Evolutionary conservation across 1,284 basidiomycete species (phyloP).

Genomic region (Malassezia vespertilionis): DNA sequence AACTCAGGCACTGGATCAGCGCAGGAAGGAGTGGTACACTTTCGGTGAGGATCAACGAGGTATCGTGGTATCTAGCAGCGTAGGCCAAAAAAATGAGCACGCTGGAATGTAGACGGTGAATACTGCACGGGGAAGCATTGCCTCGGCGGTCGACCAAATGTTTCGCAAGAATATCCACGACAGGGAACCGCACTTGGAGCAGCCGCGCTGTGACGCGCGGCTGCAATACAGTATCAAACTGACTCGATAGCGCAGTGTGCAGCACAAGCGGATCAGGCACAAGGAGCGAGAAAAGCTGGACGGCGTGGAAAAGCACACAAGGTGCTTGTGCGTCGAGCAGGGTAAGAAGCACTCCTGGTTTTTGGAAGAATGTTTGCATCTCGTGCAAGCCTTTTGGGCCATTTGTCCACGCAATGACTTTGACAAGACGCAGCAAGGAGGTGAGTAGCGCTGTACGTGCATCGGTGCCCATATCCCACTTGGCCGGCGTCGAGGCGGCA

Average conservation of each 20-base stretch:
- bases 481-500: not conserved
- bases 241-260: constrained; percentile 12
- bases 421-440: not conserved
- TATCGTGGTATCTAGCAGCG: constrained; percentile 22
- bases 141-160: constrained; percentile 31
- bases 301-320: not conserved
- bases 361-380: constrained; percentile 10
- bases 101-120: constrained; percentile 19
- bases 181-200: constrained; percentile 21
- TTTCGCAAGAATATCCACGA: constrained; percentile 30
- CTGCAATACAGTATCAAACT: constrained; percentile 9
- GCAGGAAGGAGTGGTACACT: constrained; percentile 28
- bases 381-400: constrained; percentile 2
- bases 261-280: constrained; percentile 1
- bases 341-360: constrained; percentile 6
- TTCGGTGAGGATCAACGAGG: constrained; percentile 25
- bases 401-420: constrained; percentile 10
- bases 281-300: constrained; percentile 2
- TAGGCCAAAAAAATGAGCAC: constrained; percentile 23
- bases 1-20: constrained; percentile 25
- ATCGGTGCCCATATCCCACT: not conserved
- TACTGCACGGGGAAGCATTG: constrained; percentile 13
- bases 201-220: constrained; percentile 1
- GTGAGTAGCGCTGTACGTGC: not conserved
- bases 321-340: constrained; percentile 1